Percentiles rank a stretch among this genome's conserved stretches.
Evolutionary conservation across 2,329 filamentous ascomycete genomes (phyloP).

Genomic region (Paecilomyces sp.): DNA sequence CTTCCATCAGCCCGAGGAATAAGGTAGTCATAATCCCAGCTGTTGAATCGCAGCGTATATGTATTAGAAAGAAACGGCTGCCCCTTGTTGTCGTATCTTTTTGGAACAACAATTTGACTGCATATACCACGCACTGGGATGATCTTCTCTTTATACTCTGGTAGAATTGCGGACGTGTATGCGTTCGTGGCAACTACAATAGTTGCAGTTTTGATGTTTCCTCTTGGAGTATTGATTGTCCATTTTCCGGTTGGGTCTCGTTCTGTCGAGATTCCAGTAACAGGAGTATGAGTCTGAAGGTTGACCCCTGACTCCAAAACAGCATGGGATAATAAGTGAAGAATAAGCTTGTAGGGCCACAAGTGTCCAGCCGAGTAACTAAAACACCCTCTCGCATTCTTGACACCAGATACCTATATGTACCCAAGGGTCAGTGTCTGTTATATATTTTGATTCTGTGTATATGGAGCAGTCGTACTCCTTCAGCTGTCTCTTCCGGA

Average conservation of each 20-base stretch:
- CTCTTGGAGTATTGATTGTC: slow-evolving; percentile 61
- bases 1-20: slow-evolving; percentile 48
- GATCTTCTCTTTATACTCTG: slow-evolving; percentile 61
- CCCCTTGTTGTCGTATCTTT: slow-evolving; percentile 6
- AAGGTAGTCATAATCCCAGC: slow-evolving; percentile 40
- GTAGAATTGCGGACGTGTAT: slow-evolving; percentile 71
- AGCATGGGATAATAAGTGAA: slow-evolving; percentile 60
- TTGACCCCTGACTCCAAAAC: slow-evolving; percentile 38
- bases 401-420: slow-evolving; percentile 25
- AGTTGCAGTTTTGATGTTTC: slow-evolving; percentile 53
- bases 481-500: slow-evolving; percentile 7
- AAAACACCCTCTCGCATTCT: slow-evolving; percentile 27
- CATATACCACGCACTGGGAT: slow-evolving; percentile 62
- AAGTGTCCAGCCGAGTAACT: slow-evolving; percentile 24
- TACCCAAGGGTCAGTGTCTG: slow-evolving; percentile 6
- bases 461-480: slow-evolving; percentile 15
- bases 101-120: slow-evolving; percentile 22
- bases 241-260: slow-evolving; percentile 37
- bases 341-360: slow-evolving; percentile 72
- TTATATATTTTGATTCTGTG: neutral
- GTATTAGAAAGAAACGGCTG: slow-evolving; percentile 35
- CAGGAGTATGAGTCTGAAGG: slow-evolving; percentile 48
- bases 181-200: slow-evolving; percentile 77
- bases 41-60: slow-evolving; percentile 49
- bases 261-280: slow-evolving; percentile 19